phyloP scores from a whole-genome alignment of 257 asterid species.

The Thymus mandschuricus region DNA sequence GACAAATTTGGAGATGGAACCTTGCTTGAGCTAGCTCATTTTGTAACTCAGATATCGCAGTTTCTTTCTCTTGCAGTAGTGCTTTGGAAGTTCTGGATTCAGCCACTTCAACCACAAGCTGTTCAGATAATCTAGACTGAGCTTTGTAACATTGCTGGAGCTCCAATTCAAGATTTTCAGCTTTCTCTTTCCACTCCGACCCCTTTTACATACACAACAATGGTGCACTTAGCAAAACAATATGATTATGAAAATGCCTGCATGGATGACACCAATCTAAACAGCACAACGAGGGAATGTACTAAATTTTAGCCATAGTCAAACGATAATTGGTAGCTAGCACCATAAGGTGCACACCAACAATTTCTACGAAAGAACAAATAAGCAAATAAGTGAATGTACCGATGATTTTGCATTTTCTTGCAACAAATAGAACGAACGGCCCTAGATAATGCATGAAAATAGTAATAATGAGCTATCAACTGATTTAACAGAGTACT shows the following conservation, averaged over 20 bases:
- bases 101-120: conserved; percentile 98
- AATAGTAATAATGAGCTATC: background rate
- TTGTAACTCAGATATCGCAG: conserved; percentile 61
- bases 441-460: background rate
- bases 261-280: background rate
- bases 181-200: conserved; percentile 96
- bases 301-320: conserved; percentile 27
- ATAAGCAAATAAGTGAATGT: background rate
- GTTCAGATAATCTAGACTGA: conserved; percentile 92
- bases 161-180: conserved; percentile 86
- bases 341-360: background rate
- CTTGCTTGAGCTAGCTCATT: conserved; percentile 74
- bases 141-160: conserved; percentile 98
- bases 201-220: conserved; percentile 55
- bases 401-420: background rate
- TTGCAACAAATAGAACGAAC: background rate
- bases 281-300: conserved; percentile 8
- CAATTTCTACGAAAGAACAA: conserved; percentile 8
- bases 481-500: background rate
- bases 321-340: conserved; percentile 2
- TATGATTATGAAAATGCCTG: background rate
- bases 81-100: conserved; percentile 82
- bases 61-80: conserved; percentile 76
- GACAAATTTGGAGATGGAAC: conserved; percentile 37
- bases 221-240: conserved; percentile 10